Conservation (phyloP, 805 yeast genomes). For the Teunomyces kruisii region DNA sequence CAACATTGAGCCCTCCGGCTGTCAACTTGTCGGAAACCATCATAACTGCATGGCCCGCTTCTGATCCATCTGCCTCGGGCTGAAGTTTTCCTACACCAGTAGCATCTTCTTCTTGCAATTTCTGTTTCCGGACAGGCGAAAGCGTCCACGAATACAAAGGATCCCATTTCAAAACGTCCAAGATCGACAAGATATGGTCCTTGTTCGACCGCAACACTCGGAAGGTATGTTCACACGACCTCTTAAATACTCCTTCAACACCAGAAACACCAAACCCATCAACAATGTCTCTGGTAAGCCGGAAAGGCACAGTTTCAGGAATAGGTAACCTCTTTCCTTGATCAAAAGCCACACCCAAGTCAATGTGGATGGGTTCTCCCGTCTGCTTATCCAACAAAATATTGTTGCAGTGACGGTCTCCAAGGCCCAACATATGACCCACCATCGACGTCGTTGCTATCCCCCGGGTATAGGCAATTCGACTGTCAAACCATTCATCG, state of each 20-base stretch:
- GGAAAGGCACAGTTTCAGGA: conserved; percentile 92
- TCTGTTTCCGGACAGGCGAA: conserved; percentile 66
- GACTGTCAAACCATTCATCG: conserved; percentile 69
- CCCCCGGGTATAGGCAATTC: conserved; percentile 69
- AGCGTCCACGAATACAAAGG: conserved; percentile 91
- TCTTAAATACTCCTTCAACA: conserved; percentile 69
- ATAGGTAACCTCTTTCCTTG: conserved; percentile 81
- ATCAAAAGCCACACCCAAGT: conserved; percentile 94
- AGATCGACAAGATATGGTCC: conserved; percentile 72
- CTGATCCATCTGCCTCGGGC: conserved; percentile 51
- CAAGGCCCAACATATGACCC: conserved; percentile 86
- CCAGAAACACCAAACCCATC: conserved; percentile 95
- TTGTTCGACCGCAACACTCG: conserved; percentile 62
- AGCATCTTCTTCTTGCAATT: conserved; percentile 46
- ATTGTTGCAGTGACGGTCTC: conserved; percentile 93
- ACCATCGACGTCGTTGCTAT: conserved; percentile 83
- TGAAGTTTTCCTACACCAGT: conserved; percentile 13
- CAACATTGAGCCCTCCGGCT: conserved; percentile 70
- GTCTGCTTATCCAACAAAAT: conserved; percentile 74
- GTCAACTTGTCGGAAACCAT: conserved; percentile 69
- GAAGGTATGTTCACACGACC: conserved; percentile 72
- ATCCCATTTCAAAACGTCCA: conserved; percentile 87
- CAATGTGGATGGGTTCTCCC: conserved; percentile 95
- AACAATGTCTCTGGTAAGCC: conserved; percentile 84
- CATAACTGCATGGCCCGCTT: conserved; percentile 76